phyloP scores from a whole-genome alignment of 2,329 filamentous ascomycete species.

The Stagonosporopsis cucurbitacearum region DNA sequence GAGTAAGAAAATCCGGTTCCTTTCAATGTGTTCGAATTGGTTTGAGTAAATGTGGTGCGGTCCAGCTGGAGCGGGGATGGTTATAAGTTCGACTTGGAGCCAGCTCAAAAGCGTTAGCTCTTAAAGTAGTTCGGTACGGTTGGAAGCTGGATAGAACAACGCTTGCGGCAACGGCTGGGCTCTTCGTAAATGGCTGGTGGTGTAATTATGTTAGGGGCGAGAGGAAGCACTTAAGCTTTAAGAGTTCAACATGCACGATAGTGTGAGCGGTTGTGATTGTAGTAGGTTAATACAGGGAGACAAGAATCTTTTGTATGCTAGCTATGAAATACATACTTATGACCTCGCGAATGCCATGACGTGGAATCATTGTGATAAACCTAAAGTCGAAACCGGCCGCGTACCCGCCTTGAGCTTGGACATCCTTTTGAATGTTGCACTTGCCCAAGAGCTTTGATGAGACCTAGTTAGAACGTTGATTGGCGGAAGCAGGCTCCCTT shows the following conservation, averaged over 20 bases:
- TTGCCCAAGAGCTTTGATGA: constrained; percentile 1
- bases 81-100: constrained; percentile 9
- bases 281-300: no score
- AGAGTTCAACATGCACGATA: constrained; percentile 1
- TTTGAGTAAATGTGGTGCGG: background rate
- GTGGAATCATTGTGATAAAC: constrained; percentile 23
- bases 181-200: constrained; percentile 23
- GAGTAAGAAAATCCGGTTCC: background rate
- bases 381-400: constrained; percentile 19
- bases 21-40: background rate
- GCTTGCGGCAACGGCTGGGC: constrained; percentile 18
- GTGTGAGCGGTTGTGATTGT: constrained; percentile 2
- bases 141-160: constrained; percentile 22
- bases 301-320: constrained; percentile 21
- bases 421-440: constrained; percentile 9
- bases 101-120: constrained; percentile 24
- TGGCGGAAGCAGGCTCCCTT: constrained; percentile 24
- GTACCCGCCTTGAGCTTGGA: constrained; percentile 19
- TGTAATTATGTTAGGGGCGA: constrained; percentile 22
- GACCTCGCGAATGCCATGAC: constrained; percentile 34
- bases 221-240: constrained; percentile 26
- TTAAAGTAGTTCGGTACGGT: constrained; percentile 13
- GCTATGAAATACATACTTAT: constrained; percentile 24
- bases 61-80: constrained; percentile 24
- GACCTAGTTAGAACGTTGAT: constrained; percentile 23